Percentiles rank a stretch among this genome's conserved stretches.
phyloP scores from a whole-genome alignment of 176 grass and related monocot genomes.

The Puya raimondii region DNA sequence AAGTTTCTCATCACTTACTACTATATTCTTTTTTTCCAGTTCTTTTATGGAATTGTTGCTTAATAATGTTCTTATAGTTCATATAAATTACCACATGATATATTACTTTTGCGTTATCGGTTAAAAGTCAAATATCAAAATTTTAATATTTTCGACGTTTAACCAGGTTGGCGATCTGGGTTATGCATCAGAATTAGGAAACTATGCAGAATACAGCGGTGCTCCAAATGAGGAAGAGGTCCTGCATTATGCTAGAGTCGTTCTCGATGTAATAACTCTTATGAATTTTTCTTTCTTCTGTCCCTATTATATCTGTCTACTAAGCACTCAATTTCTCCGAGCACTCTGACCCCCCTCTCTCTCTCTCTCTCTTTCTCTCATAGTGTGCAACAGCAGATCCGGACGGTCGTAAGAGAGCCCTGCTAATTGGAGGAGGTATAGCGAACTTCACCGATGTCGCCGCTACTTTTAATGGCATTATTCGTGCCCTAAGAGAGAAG shows the following conservation, averaged over 20 bases:
- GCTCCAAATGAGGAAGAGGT: constrained; percentile 91
- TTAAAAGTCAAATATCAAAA: too few species aligned
- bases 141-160: not conserved
- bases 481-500: constrained; percentile 40
- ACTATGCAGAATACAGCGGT: constrained; percentile 91
- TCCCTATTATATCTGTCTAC: not conserved
- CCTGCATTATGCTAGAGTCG: constrained; percentile 85
- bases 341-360: not conserved
- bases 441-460: constrained; percentile 52
- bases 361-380: not conserved
- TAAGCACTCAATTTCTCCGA: not conserved
- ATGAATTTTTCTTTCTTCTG: constrained; percentile 12
- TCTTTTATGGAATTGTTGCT: too few species aligned
- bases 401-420: constrained; percentile 39
- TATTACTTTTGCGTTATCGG: too few species aligned
- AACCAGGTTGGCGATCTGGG: constrained; percentile 79
- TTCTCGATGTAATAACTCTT: constrained; percentile 59
- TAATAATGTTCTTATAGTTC: too few species aligned
- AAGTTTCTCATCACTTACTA: constrained; percentile 7
- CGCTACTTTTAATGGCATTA: constrained; percentile 47
- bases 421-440: constrained; percentile 46
- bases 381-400: constrained; percentile 46
- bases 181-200: constrained; percentile 78
- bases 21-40: not conserved
- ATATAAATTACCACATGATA: too few species aligned